Base-by-base conservation (phyloP, 73 alveolate species). In the Stentor roeselii region DNA sequence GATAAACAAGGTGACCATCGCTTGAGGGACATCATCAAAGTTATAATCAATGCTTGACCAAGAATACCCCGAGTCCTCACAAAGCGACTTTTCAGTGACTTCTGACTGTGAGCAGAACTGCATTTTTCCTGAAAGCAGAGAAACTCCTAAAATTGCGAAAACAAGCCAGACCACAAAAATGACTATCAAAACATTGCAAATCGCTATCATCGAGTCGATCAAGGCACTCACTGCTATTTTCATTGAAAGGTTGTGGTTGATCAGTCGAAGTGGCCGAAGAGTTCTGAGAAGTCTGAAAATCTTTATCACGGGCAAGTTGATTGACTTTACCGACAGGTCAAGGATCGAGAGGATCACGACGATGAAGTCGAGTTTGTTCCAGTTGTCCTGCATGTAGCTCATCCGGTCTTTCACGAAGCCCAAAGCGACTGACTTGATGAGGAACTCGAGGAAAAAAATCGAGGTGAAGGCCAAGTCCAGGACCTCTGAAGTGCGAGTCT, bases 111-210 rank as follows among this genome's bases (percentile, higher is more conserved):
- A 82, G 77, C 86, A 39, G 87, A 86, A 74, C 84, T 97, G 93
- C 83, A 93, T 89, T 86, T 89, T 93, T 1, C 97, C 98, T 34
- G 90, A 78, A 88, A 93, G 92, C 21, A 95, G 84, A 58, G 90
- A 76, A 32, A 95, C 93, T 15, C 97, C 99, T 32, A 95, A 90
- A 34, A 95, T 95, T 80, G 96, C 95, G 86, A 95, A 95, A 95
- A 95, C 94, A 75, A 93, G 96, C 97, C 98, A 97, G 60, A 94
- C 97, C 3, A 97, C 89, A 40, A 92, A 27, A 38, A 97, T 96
- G 2, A 95, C 95, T 11, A 93, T 89, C 50, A 90, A 84, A 31
- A 97, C 97, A 78, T 92, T 95, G 31, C 87, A 76, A 41, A 97
- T 95, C 39, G 95, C 95, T 27, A 90, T 86, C 3, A 97, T 83